Conservation (phyloP, 2,329 filamentous ascomycete genomes). For the Stemphylium vesicarium region DNA sequence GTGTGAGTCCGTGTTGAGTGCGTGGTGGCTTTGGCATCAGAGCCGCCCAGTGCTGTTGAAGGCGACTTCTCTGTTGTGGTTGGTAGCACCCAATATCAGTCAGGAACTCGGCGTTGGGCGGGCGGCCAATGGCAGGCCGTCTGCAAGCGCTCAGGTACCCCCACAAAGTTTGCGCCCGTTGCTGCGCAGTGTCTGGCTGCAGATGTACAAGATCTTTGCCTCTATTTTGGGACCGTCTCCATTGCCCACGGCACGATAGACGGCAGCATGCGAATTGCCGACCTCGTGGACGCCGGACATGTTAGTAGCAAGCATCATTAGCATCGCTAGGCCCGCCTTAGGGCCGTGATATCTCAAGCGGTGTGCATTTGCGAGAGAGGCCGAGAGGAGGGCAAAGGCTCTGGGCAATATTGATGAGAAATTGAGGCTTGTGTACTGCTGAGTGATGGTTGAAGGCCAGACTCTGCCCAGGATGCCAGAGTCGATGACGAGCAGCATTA, state of each 20-base stretch:
- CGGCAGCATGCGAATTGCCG: constrained; percentile 13
- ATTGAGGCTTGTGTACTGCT: constrained; percentile 9
- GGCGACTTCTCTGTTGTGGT: constrained; percentile 38
- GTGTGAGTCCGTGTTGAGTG: constrained; percentile 13
- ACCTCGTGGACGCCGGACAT: constrained; percentile 19
- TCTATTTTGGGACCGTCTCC: constrained; percentile 34
- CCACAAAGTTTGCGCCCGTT: constrained; percentile 25
- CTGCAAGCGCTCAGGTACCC: constrained; percentile 39
- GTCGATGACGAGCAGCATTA: background rate
- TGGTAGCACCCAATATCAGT: constrained; percentile 35
- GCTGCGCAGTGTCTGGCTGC: constrained; percentile 28
- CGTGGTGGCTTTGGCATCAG: constrained; percentile 29
- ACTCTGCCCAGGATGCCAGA: background rate
- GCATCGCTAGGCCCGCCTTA: constrained; percentile 29
- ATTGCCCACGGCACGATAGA: constrained; percentile 9
- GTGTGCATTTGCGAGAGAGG: constrained; percentile 25
- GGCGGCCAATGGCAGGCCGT: constrained; percentile 33
- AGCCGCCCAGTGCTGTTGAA: constrained; percentile 39
- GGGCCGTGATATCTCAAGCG: constrained; percentile 32
- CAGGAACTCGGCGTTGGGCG: constrained; percentile 20
- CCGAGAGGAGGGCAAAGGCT: background rate
- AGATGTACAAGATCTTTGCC: constrained; percentile 25
- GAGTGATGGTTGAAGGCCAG: constrained; percentile 17
- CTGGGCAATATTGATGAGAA: constrained; percentile 15
- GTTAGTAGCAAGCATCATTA: constrained; percentile 8